Percentiles rank a stretch among this genome's conserved stretches.
These are phyloP conservation scores for Aquilaria sinensis DNA, from an alignment of 345 rosid species.

Conservation along the genomic window DNA sequence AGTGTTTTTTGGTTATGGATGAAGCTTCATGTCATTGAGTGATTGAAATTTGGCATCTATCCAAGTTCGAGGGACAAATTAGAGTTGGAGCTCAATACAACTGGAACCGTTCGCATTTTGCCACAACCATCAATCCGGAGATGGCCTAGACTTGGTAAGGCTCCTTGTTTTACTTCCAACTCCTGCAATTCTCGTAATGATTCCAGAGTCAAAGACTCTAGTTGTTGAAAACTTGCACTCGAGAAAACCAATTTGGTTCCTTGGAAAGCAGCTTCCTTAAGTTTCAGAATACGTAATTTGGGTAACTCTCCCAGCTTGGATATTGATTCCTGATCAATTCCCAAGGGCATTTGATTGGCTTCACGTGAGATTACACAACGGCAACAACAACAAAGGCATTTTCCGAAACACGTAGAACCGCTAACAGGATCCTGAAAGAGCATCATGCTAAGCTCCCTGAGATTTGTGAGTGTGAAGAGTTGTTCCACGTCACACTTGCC, in stretches of 20 bases:
- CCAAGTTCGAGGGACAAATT: no score
- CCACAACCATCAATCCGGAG: no score
- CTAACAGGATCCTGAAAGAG: background rate
- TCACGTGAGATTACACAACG: no score
- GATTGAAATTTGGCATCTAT: no score
- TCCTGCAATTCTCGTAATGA: constrained; percentile 11
- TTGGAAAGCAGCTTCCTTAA: rapidly evolving
- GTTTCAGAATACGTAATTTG: background rate
- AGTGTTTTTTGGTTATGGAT: no score
- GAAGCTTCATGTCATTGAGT: no score
- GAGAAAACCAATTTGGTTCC: constrained; percentile 11
- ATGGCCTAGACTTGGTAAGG: background rate
- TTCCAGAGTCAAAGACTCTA: background rate
- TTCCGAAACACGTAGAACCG: background rate
- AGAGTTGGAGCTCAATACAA: no score
- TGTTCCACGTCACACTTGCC: background rate
- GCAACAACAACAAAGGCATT: background rate
- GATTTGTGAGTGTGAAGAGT: background rate
- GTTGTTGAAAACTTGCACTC: constrained; percentile 4
- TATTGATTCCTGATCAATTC: background rate
- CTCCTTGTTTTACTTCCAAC: constrained; percentile 10
- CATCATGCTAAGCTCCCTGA: background rate
- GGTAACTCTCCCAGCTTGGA: constrained; percentile 1
- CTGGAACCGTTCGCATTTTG: no score
- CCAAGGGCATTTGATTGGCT: no score